Conservation (phyloP, 1,284 basidiomycete species). For the Trichosporon ovoides region DNA sequence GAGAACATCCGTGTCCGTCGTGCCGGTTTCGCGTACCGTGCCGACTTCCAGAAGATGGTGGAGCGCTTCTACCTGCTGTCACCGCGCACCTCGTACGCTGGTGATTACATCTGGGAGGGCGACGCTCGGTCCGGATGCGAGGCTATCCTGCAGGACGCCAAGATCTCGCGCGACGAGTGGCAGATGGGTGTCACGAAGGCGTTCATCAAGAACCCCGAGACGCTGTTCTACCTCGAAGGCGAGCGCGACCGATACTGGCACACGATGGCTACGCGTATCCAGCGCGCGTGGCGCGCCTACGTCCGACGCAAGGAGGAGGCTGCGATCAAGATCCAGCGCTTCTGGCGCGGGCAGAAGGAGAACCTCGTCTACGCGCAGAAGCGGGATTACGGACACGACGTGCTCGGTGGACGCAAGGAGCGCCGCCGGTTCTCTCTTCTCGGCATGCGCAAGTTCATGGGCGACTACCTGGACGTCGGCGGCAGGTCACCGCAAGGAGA, state of each 20-base stretch:
- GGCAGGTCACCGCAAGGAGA: conserved; percentile 74
- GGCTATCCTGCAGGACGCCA: conserved; percentile 87
- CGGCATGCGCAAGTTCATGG: conserved; percentile 90
- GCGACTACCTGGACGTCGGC: conserved; percentile 91
- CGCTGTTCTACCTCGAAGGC: conserved; percentile 96
- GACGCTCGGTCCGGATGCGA: conserved; percentile 88
- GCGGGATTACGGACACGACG: conserved; percentile 88
- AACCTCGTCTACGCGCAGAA: conserved; percentile 79
- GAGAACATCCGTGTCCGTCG: conserved; percentile 97
- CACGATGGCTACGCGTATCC: conserved; percentile 96
- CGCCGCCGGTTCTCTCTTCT: conserved; percentile 87
- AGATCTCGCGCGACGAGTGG: conserved; percentile 95
- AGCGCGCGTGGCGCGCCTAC: conserved; percentile 93
- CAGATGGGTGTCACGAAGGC: conserved; percentile 99
- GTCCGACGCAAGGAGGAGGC: conserved; percentile 93
- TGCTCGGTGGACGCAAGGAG: conserved; percentile 88
- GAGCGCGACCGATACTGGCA: conserved; percentile 99
- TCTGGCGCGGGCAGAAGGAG: conserved; percentile 99
- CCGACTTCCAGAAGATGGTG: conserved; percentile 91
- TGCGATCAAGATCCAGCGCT: conserved; percentile 89
- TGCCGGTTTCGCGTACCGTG: conserved; percentile 92
- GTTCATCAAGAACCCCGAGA: conserved; percentile 99
- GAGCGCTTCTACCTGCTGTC: conserved; percentile 96
- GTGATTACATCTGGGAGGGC: conserved; percentile 96
- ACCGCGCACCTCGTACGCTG: conserved; percentile 91